These are phyloP conservation scores for Debaryomyces robertsiae DNA, from an alignment of 1,139 yeast species.

Conservation along the genomic window DNA sequence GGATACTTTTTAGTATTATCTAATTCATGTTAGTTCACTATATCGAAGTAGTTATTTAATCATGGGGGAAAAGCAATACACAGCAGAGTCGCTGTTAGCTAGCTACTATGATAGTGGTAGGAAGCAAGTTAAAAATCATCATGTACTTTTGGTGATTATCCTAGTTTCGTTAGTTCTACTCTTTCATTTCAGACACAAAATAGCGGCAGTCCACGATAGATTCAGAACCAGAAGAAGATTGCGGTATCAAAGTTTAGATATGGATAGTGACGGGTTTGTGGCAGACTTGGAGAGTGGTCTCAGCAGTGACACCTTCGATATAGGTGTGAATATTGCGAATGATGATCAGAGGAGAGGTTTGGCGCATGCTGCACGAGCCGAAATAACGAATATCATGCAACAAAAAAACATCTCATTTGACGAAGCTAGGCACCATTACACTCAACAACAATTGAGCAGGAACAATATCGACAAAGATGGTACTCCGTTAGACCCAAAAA, in stretches of 20 bases:
- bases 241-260: constrained; percentile 19
- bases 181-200: constrained; percentile 29
- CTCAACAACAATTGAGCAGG: constrained; percentile 45
- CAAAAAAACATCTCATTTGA: constrained; percentile 57
- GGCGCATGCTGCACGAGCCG: constrained; percentile 53
- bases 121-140: constrained; percentile 4
- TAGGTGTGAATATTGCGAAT: constrained; percentile 45
- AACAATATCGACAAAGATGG: constrained; percentile 56
- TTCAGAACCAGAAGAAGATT: constrained; percentile 27
- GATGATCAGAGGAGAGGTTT: constrained; percentile 64
- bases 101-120: constrained; percentile 1
- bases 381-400: constrained; percentile 58
- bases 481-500: constrained; percentile 41
- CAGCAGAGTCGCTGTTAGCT: background rate
- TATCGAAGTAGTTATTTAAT: background rate
- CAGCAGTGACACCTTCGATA: constrained; percentile 59
- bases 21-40: background rate
- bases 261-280: constrained; percentile 40
- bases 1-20: background rate
- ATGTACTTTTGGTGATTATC: constrained; percentile 4
- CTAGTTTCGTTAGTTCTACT: constrained; percentile 13
- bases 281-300: constrained; percentile 70
- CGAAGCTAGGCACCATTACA: constrained; percentile 63
- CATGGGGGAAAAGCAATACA: constrained; percentile 2
- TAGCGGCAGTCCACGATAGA: constrained; percentile 28